These are phyloP conservation scores for Stemphylium beticola DNA, from an alignment of 2,329 filamentous ascomycete species.

Conservation along the genomic window DNA sequence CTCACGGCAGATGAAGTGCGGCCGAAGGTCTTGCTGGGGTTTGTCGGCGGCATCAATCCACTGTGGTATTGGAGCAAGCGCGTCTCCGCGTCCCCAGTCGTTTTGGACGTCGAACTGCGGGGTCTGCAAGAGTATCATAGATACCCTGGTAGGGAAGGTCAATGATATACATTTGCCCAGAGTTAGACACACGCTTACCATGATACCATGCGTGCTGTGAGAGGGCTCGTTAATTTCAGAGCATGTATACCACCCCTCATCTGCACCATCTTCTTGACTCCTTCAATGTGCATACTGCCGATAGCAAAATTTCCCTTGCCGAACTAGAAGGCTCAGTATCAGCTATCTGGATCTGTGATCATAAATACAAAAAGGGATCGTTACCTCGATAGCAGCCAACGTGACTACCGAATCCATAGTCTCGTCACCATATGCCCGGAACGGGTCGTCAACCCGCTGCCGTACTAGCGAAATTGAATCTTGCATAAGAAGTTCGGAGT, in stretches of 20 bases:
- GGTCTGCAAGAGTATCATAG: conserved; percentile 59
- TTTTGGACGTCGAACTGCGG: conserved; percentile 63
- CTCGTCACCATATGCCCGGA: conserved; percentile 59
- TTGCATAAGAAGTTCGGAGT: conserved; percentile 63
- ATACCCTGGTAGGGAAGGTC: conserved; percentile 56
- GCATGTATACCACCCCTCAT: conserved; percentile 60
- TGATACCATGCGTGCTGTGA: conserved; percentile 62
- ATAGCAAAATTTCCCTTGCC: conserved; percentile 60
- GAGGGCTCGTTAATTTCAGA: conserved; percentile 57
- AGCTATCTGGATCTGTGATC: background rate
- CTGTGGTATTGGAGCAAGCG: conserved; percentile 57
- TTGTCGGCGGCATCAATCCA: conserved; percentile 51
- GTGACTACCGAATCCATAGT: conserved; percentile 66
- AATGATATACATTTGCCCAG: background rate
- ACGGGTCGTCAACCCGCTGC: conserved; percentile 56
- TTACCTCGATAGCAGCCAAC: conserved; percentile 63
- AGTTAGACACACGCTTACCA: conserved; percentile 51
- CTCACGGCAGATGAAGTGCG: conserved; percentile 27
- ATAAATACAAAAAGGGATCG: conserved; percentile 7
- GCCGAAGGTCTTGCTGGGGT: conserved; percentile 7
- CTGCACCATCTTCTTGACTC: conserved; percentile 57
- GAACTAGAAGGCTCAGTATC: conserved; percentile 44
- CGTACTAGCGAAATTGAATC: conserved; percentile 62
- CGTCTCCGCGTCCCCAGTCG: conserved; percentile 56
- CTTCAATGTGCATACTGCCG: conserved; percentile 58